These are phyloP conservation scores for Vachellia collinsii DNA, from an alignment of 306 rosid species.

Conservation along the genomic window DNA sequence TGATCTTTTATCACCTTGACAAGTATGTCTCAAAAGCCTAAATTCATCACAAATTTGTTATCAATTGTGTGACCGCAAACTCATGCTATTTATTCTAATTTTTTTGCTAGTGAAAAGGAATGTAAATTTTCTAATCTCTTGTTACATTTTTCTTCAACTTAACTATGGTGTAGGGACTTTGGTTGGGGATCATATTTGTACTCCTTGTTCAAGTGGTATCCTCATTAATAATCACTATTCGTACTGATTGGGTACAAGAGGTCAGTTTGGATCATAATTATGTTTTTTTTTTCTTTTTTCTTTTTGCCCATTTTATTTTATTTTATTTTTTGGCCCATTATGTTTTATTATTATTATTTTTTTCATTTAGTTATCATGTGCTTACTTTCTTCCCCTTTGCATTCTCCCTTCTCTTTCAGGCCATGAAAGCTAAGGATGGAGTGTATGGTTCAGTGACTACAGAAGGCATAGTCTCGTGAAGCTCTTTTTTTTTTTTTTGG, in stretches of 20 bases:
- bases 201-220: slow-evolving; percentile 60
- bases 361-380: not conserved
- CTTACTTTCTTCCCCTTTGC: not conserved
- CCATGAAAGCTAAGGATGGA: slow-evolving; percentile 55
- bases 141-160: not conserved
- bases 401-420: slow-evolving; percentile 39
- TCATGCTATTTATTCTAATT: not conserved
- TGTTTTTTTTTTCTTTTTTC: too few species aligned
- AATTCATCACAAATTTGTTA: not conserved
- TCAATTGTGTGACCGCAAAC: not conserved
- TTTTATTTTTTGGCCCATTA: too few species aligned
- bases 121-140: not conserved
- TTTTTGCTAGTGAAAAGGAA: not conserved
- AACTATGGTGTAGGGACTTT: slow-evolving; percentile 57
- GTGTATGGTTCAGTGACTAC: slow-evolving; percentile 40
- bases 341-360: too few species aligned
- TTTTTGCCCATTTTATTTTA: too few species aligned
- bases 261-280: slow-evolving; percentile 29
- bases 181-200: slow-evolving; percentile 79
- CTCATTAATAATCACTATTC: slow-evolving; percentile 49
- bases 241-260: slow-evolving; percentile 72
- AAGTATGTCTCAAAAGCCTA: too few species aligned
- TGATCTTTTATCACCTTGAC: too few species aligned
- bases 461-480: slow-evolving; percentile 28
- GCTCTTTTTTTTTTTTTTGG: too few species aligned